Evolutionary conservation across 2,329 filamentous ascomycete genomes (phyloP).

Genomic region (Lasiodiplodia sp.): DNA sequence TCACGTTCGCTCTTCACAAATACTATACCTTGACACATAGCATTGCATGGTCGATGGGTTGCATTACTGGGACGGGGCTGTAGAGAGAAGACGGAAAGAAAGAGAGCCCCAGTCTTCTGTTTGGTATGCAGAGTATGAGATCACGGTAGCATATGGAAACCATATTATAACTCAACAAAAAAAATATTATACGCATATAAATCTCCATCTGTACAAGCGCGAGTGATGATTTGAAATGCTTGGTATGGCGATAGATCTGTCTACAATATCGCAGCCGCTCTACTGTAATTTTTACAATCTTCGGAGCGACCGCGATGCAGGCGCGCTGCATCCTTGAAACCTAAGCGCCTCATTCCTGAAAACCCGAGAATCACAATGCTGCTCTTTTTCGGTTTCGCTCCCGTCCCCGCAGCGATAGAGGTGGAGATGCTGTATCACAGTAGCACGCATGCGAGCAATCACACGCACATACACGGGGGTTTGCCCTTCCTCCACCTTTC

Average conservation of each 20-base stretch:
- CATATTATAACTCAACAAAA: not conserved
- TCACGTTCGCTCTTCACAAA: conserved; percentile 17
- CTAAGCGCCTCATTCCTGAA: no score
- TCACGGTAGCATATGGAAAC: conserved; percentile 8
- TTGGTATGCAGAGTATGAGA: not conserved
- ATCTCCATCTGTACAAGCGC: not conserved
- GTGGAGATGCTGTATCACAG: no score
- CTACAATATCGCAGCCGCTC: not conserved
- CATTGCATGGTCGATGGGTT: conserved; percentile 14
- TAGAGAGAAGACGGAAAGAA: not conserved
- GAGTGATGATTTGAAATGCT: not conserved
- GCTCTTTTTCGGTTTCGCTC: no score
- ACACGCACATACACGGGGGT: no score
- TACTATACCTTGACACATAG: conserved; percentile 4
- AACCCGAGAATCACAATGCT: no score
- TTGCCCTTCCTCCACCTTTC: no score
- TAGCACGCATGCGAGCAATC: no score
- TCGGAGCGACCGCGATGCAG: no score
- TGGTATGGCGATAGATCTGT: not conserved
- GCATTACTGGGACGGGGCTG: not conserved
- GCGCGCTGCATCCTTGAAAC: no score
- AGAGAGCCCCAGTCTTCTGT: not conserved
- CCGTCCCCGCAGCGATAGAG: no score
- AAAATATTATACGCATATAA: not conserved
- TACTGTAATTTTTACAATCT: not conserved